phyloP scores from a whole-genome alignment of 2,329 filamentous ascomycete species.

The Verticillium zaregamsianum region DNA sequence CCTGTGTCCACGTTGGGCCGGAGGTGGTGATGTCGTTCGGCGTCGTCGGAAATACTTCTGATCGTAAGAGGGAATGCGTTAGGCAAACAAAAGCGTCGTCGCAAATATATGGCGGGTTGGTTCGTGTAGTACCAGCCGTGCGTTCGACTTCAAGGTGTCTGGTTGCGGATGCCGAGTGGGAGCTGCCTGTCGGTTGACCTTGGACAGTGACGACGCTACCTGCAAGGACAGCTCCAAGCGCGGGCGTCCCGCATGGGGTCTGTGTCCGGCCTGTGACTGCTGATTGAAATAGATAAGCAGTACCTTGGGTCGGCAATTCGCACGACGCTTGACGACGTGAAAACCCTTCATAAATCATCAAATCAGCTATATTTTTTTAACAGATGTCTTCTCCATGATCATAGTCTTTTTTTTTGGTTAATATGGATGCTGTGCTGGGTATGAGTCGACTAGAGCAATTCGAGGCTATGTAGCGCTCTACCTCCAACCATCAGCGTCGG shows the following conservation, averaged over 20 bases:
- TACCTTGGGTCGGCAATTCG: background rate
- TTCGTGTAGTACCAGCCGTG: background rate
- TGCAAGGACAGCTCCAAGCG: constrained; percentile 2
- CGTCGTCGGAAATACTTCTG: background rate
- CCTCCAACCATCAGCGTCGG: no score
- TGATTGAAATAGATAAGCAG: background rate
- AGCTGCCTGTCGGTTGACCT: constrained; percentile 10
- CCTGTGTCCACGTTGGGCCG: background rate
- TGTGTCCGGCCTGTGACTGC: background rate
- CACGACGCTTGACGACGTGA: background rate
- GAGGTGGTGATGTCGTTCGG: background rate
- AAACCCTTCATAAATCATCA: no score
- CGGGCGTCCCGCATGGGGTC: background rate
- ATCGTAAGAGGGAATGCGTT: background rate
- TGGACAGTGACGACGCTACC: constrained; percentile 10
- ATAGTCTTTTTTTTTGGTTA: no score
- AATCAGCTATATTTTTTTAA: no score
- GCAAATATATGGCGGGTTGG: constrained; percentile 5
- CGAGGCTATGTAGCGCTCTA: no score
- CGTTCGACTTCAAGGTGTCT: constrained; percentile 6
- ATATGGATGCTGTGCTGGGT: no score
- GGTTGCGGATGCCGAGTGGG: constrained; percentile 8
- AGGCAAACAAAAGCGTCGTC: constrained; percentile 4
- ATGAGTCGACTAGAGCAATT: no score
- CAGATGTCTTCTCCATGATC: no score